phyloP scores from a whole-genome alignment of 2,329 filamentous ascomycete genomes.

The Microsporum canis region DNA sequence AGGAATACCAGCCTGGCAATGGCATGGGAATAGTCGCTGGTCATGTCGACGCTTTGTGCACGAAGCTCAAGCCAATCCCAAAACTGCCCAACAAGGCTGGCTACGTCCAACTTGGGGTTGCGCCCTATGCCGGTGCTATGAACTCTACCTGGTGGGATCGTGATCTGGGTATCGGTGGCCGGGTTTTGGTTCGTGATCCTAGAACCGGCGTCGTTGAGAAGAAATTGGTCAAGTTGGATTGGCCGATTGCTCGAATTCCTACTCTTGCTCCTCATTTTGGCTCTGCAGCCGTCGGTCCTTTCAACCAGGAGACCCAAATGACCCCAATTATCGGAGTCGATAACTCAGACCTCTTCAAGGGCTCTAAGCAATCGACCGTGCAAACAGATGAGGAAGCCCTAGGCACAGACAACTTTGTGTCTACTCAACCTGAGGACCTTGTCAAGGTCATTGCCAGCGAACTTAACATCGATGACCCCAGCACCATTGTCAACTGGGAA shows the following conservation, averaged over 20 bases:
- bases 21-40: constrained; percentile 81
- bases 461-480: constrained; percentile 61
- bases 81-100: constrained; percentile 74
- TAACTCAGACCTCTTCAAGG: constrained; percentile 46
- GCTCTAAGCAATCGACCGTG: constrained; percentile 10
- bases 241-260: constrained; percentile 86
- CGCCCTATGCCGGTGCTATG: constrained; percentile 79
- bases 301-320: constrained; percentile 85
- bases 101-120: constrained; percentile 79
- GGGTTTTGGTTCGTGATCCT: constrained; percentile 69
- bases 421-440: constrained; percentile 73
- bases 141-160: constrained; percentile 96
- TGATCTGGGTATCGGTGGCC: constrained; percentile 79
- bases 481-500: constrained; percentile 85
- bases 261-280: constrained; percentile 93
- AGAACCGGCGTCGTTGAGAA: constrained; percentile 62
- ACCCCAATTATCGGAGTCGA: constrained; percentile 90
- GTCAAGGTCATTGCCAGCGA: constrained; percentile 71
- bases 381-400: constrained; percentile 24
- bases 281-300: constrained; percentile 50
- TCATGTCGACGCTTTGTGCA: constrained; percentile 85
- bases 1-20: constrained; percentile 69
- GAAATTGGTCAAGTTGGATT: constrained; percentile 80
- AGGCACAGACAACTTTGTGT: constrained; percentile 45
- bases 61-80: constrained; percentile 82